Evolutionary conservation across 1,284 basidiomycete species (phyloP), one percentile per base, ranked within the genome.

Genomic region (Ustilago loliicola): DNA sequence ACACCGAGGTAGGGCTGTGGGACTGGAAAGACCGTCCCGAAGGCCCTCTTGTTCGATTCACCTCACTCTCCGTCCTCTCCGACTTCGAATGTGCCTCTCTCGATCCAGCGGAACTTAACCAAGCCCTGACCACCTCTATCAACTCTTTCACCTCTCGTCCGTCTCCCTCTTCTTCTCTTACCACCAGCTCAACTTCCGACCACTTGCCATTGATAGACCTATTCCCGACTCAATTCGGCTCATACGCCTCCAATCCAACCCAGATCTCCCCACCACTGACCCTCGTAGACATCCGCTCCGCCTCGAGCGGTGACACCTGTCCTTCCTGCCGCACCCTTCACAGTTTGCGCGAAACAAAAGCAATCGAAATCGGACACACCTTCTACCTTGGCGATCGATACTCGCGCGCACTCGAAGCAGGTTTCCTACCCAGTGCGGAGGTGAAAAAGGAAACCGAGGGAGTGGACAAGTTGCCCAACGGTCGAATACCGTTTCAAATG

Each of bases 351-450:
- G 66, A 77, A 36, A 80, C 63, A 19, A 69, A 72, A 17, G 82
- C 86, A 1, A 86, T 87, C 65, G 87, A 87, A 60, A 77, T 87
- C 1, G 87, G 81, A 0, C 87, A 87, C 55, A 87, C 87, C 0
- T 87, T 87, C 61, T 73, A 83, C 38, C 83, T 87, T 3, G 87
- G 87, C 7, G 82, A 82, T 1, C 69, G 76, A 50, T 87, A 87
- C 65, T 83, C 83, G 2, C 70, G 76, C 8, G 69, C 85, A 13
- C 81, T 87, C 9, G 67, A 80, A 15, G 77, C 79, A 32, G 68
- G 65, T 0, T 85, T 82, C 23, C 5, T 57, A 10, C 61, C 76
- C 2, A 53, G 52, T 1, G 45, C 34, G 5, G 52, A 48, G 8
- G 40, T 23, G 2, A 65, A 34, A 8, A 27, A 27, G 48, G 29